phyloP scores from a whole-genome alignment of 2,329 filamentous ascomycete genomes.

The Moelleriella libera region DNA sequence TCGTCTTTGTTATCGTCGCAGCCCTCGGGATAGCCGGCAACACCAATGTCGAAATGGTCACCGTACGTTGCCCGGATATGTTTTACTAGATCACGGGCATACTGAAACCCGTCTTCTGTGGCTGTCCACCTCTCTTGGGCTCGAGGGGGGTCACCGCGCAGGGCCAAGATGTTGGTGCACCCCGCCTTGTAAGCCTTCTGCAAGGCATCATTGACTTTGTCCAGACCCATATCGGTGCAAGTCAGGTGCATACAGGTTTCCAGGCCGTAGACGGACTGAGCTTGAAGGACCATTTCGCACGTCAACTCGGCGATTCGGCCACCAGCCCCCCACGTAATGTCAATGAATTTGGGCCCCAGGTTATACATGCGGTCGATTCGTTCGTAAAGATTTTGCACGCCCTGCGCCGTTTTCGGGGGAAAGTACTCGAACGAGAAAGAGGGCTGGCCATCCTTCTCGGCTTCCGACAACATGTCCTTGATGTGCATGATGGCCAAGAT shows the following conservation, averaged over 20 bases:
- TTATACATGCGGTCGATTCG: slow-evolving; percentile 98
- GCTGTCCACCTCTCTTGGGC: slow-evolving; percentile 92
- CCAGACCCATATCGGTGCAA: slow-evolving; percentile 92
- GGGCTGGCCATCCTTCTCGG: slow-evolving; percentile 63
- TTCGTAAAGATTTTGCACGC: slow-evolving; percentile 98
- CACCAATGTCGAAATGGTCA: slow-evolving; percentile 82
- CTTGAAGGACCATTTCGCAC: slow-evolving; percentile 93
- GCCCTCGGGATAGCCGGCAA: slow-evolving; percentile 92
- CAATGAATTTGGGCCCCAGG: slow-evolving; percentile 88
- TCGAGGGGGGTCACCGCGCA: slow-evolving; percentile 84
- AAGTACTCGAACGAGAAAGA: slow-evolving; percentile 99
- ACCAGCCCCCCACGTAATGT: slow-evolving; percentile 96
- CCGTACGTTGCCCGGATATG: slow-evolving; percentile 65
- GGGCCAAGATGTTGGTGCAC: slow-evolving; percentile 91
- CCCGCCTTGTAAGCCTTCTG: slow-evolving; percentile 83
- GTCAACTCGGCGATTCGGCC: slow-evolving; percentile 84
- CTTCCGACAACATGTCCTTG: slow-evolving; percentile 75
- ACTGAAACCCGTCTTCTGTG: slow-evolving; percentile 73
- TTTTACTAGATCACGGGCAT: slow-evolving; percentile 79
- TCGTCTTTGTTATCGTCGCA: slow-evolving; percentile 86
- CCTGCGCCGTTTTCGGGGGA: slow-evolving; percentile 91
- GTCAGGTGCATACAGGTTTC: slow-evolving; percentile 99
- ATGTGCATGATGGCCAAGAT: slow-evolving; percentile 71
- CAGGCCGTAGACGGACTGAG: slow-evolving; percentile 86
- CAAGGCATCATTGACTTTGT: slow-evolving; percentile 81